phyloP scores from a whole-genome alignment of 1,284 basidiomycete genomes.

The Pholiota adiposa region DNA sequence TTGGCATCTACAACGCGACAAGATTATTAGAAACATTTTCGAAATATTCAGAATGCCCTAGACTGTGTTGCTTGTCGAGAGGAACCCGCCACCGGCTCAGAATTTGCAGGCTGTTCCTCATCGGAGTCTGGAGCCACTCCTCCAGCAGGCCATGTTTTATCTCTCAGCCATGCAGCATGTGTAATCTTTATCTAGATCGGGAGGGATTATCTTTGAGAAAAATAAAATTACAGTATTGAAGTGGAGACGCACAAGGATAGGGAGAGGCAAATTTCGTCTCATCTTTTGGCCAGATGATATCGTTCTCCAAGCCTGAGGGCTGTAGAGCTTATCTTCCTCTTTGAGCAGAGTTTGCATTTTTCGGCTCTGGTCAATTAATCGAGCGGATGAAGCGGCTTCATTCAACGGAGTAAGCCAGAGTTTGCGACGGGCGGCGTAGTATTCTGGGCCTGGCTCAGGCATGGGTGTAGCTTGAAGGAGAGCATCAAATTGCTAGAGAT shows the following conservation, averaged over 20 bases:
- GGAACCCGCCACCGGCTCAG: neutral
- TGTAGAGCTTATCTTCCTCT: constrained; percentile 49
- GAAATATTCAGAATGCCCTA: neutral
- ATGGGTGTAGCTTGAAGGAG: constrained; percentile 41
- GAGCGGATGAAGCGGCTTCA: constrained; percentile 26
- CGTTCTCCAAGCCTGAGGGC: constrained; percentile 60
- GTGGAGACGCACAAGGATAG: constrained; percentile 55
- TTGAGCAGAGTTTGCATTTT: constrained; percentile 60
- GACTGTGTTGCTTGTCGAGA: constrained; percentile 8
- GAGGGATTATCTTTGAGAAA: constrained; percentile 13
- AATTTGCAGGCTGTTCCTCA: constrained; percentile 40
- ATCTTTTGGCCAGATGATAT: constrained; percentile 60
- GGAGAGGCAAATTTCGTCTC: constrained; percentile 61
- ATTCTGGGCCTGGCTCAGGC: constrained; percentile 65
- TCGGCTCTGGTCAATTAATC: constrained; percentile 42
- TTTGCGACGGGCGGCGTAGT: constrained; percentile 62
- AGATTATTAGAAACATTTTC: neutral
- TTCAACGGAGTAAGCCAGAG: constrained; percentile 56
- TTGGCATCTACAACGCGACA: neutral
- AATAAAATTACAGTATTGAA: too few relatives aligned
- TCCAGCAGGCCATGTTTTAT: constrained; percentile 73
- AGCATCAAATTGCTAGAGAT: constrained; percentile 39
- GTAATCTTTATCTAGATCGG: constrained; percentile 66
- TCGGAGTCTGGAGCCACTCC: constrained; percentile 61
- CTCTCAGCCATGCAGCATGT: constrained; percentile 73